These are phyloP conservation scores for Styphnolobium japonicum DNA, from an alignment of 306 rosid genomes.

Conservation along the genomic window DNA sequence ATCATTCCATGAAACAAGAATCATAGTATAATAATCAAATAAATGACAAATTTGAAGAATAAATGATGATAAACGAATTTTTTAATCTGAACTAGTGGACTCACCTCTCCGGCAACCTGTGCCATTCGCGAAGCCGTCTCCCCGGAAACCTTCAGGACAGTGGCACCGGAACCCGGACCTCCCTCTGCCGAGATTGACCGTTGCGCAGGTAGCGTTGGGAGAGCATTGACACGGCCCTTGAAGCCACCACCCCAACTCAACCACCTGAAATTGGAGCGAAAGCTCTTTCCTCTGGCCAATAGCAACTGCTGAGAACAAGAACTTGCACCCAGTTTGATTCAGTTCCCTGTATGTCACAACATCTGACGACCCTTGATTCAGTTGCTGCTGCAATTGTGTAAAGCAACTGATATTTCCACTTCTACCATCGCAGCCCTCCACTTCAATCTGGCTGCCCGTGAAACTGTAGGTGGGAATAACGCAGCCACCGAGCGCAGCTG, in stretches of 20 bases:
- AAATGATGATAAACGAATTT: not conserved
- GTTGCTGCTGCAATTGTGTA: not conserved
- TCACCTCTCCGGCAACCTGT: constrained; percentile 72
- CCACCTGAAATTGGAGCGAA: constrained; percentile 46
- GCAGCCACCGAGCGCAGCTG: constrained; percentile 28
- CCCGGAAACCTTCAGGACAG: constrained; percentile 50
- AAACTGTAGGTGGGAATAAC: constrained; percentile 33
- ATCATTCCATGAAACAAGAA: constrained; percentile 18
- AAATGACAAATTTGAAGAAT: not conserved
- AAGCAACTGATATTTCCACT: constrained; percentile 55
- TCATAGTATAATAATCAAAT: constrained; percentile 10
- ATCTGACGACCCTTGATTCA: not conserved
- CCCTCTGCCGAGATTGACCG: not conserved
- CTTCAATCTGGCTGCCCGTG: constrained; percentile 7
- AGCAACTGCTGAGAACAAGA: constrained; percentile 52
- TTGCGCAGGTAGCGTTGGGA: constrained; percentile 7
- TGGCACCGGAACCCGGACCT: constrained; percentile 50
- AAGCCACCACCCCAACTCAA: constrained; percentile 88
- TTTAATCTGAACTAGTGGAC: constrained; percentile 20
- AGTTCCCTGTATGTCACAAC: constrained; percentile 13
- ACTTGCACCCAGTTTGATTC: constrained; percentile 20
- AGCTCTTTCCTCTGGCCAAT: constrained; percentile 27
- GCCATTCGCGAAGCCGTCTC: constrained; percentile 61
- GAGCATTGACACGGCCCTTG: constrained; percentile 30
- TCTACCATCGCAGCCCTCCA: constrained; percentile 2